Base-by-base conservation (phyloP, 129 eudicot species). In the Apium graveolens region DNA sequence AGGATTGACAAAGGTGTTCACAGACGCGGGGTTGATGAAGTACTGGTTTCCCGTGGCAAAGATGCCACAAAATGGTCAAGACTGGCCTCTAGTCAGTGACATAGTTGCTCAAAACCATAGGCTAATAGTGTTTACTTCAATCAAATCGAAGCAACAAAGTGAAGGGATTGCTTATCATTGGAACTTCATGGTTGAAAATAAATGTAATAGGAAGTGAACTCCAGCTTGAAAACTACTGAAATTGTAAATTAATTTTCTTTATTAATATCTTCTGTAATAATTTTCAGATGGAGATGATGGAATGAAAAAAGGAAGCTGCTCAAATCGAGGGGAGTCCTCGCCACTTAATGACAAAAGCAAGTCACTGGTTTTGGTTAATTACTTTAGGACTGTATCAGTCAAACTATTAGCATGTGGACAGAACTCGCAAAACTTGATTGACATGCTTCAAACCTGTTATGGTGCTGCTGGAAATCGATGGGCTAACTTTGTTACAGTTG, bases 141-240 rank as follows among this genome's bases (percentile, higher is more conserved):
- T 76, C 27, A 74, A 80, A 76, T 78, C 91, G 18, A 96, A 96
- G 78, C 95, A 96, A 81, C 78, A 79, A 38, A 87, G 86, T 43
- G 99, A 96, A 86, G 99, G 97, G 39, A 96, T 96, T 27, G 99
- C 99, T 35, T 92, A 96, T 55, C 96, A 96, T 39, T 96, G 99
- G 99, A 92, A 90, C 78, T 96, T 86, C 88, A 92, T 96, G 97
- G 99, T 95, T 10, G 98, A 95, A 83, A 95, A 88, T 75, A 93
- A 91, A 76, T 95, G 98, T 21, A 32, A 39, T 57, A 17, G 34
- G 8, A 42, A 73, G 12, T 21, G 4, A 21, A n/a, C 68, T n/a
- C 53, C 11, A 11, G 29, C 46, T 39, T 72, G 26, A 24, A 24
- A 24, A 6, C 37, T 24, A 66, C 70, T 0, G 14, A 11, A 66